Evolutionary conservation across 352 stramenopile genomes (phyloP).

Genomic region (Phytopythium boreale): DNA sequence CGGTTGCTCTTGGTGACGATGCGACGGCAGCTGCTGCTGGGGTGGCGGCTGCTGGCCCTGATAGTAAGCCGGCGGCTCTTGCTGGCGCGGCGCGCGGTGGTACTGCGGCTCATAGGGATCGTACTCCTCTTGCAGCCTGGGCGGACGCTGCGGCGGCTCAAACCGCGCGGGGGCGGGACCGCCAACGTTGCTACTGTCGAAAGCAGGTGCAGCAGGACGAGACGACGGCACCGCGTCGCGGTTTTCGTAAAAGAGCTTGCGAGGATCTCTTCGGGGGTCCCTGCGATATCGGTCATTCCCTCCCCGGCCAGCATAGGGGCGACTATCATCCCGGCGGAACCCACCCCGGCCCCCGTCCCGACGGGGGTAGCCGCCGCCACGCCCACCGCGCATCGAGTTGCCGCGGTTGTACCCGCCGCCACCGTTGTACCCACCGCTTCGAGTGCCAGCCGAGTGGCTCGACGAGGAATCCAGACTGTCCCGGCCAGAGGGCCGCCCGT

Average conservation of each 20-base stretch:
- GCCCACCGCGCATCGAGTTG: background rate
- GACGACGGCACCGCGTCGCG: background rate
- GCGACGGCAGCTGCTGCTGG: background rate
- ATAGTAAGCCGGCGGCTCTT: background rate
- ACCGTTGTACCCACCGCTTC: background rate
- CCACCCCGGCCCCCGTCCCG: background rate
- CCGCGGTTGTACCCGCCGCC: constrained; percentile 1
- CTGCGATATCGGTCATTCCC: background rate
- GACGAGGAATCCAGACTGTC: constrained; percentile 37
- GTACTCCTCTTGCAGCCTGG: constrained; percentile 6
- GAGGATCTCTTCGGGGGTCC: constrained; percentile 1
- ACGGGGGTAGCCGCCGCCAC: background rate
- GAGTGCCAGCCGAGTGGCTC: constrained; percentile 27
- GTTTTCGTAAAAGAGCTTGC: constrained; percentile 6
- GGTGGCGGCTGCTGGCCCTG: background rate
- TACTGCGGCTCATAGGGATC: constrained; percentile 5
- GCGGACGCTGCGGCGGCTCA: background rate
- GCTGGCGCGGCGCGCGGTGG: background rate
- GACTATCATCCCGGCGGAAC: background rate
- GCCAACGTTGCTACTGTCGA: background rate
- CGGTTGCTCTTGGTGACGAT: background rate
- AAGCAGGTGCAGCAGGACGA: background rate
- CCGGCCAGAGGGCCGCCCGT: constrained; percentile 13
- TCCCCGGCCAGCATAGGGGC: background rate
- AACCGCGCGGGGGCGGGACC: background rate